Evolutionary conservation across 2,329 filamentous ascomycete species (phyloP).

Genomic region (Paramyrothecium roridum): DNA sequence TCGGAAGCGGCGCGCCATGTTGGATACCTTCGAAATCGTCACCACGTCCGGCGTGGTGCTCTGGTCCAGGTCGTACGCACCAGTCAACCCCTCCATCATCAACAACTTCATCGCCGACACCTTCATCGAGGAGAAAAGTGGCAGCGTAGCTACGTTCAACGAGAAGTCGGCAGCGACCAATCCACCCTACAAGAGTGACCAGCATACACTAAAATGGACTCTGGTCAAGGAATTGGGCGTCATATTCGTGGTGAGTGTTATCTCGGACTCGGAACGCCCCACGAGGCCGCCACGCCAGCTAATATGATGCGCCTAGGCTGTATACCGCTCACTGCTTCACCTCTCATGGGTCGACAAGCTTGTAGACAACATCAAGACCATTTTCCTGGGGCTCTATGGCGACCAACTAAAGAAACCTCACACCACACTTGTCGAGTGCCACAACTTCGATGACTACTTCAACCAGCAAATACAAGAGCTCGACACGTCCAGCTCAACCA

Average conservation of each 20-base stretch:
- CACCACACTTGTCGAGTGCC: slow-evolving; percentile 74
- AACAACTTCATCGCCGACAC: slow-evolving; percentile 95
- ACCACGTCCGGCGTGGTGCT: slow-evolving; percentile 95
- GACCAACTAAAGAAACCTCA: slow-evolving; percentile 81
- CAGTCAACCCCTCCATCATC: slow-evolving; percentile 77
- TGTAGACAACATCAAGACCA: slow-evolving; percentile 87
- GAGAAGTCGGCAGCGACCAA: slow-evolving; percentile 59
- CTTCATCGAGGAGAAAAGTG: slow-evolving; percentile 91
- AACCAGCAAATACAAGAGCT: slow-evolving; percentile 87
- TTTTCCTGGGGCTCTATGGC: slow-evolving; percentile 88
- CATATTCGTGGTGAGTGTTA: slow-evolving; percentile 76
- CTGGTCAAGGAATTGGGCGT: slow-evolving; percentile 87
- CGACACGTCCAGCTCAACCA: slow-evolving; percentile 48
- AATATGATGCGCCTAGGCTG: slow-evolving; percentile 60
- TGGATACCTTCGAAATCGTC: slow-evolving; percentile 95
- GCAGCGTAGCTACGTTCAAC: slow-evolving; percentile 58
- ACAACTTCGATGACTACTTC: slow-evolving; percentile 86
- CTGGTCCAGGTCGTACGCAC: slow-evolving; percentile 85
- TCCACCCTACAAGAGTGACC: slow-evolving; percentile 81
- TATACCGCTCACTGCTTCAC: slow-evolving; percentile 93
- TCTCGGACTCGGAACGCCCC: neutral
- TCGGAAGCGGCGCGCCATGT: slow-evolving; percentile 51
- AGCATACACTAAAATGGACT: slow-evolving; percentile 94
- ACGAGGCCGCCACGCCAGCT: slow-evolving; percentile 10
- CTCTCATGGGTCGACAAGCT: slow-evolving; percentile 97